A percentile compares a stretch with the other conserved stretches of the same genome.
phyloP scores from a whole-genome alignment of 805 yeast genomes.

The Wickerhamomyces silvicola region DNA sequence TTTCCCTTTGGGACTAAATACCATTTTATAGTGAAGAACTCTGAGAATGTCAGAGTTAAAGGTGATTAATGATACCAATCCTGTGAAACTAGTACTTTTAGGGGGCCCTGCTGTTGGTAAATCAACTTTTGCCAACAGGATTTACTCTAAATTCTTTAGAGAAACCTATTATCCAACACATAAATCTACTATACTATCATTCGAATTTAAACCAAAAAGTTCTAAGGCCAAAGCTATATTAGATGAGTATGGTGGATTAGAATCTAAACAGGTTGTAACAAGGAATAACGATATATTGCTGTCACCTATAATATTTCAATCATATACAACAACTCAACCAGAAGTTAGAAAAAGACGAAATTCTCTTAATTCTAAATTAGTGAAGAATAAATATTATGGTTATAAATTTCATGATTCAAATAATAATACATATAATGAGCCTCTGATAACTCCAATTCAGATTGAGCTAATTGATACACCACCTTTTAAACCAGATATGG shows the following conservation, averaged over 20 bases:
- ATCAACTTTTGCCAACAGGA: slow-evolving; percentile 46
- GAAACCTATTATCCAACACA: slow-evolving; percentile 75
- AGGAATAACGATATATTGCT: slow-evolving; percentile 23
- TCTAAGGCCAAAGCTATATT: slow-evolving; percentile 34
- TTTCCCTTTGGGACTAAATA: no score
- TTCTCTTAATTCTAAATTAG: slow-evolving; percentile 8
- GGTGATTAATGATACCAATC: slow-evolving; percentile 21
- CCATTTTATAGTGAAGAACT: no score
- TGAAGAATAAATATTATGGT: slow-evolving; percentile 14
- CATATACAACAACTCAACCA: slow-evolving; percentile 16
- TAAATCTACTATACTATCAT: slow-evolving; percentile 50
- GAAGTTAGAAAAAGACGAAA: slow-evolving; percentile 9
- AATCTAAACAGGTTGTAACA: slow-evolving; percentile 30
- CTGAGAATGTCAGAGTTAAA: neutral
- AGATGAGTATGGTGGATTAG: slow-evolving; percentile 39
- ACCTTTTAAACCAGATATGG: slow-evolving; percentile 55
- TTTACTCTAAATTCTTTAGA: slow-evolving; percentile 42
- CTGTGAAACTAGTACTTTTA: slow-evolving; percentile 51
- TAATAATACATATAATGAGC: slow-evolving; percentile 32
- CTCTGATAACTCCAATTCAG: slow-evolving; percentile 51
- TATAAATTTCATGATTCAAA: slow-evolving; percentile 9
- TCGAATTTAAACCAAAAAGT: slow-evolving; percentile 44
- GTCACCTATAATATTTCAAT: slow-evolving; percentile 33
- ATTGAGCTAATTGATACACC: slow-evolving; percentile 74
- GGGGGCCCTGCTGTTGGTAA: slow-evolving; percentile 60